A percentile compares a stretch with the other conserved stretches of the same genome.
Conservation (phyloP, 768 basidiomycete species). For the Suillus occidentalis region DNA sequence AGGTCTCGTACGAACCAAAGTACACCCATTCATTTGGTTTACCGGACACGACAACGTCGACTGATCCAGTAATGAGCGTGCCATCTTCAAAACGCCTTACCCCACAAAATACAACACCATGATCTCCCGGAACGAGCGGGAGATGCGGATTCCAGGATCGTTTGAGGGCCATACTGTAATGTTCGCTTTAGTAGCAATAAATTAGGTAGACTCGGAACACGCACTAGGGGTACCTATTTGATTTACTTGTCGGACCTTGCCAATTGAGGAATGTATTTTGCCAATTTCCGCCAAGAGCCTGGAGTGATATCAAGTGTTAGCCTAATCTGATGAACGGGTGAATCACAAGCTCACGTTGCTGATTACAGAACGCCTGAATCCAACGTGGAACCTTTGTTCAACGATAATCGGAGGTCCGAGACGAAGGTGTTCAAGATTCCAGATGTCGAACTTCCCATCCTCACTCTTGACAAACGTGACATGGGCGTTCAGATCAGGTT, state of each 20-base stretch:
- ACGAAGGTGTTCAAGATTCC: constrained; percentile 11
- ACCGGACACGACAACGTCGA: constrained; percentile 19
- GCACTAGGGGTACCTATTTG: constrained; percentile 1
- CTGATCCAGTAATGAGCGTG: constrained; percentile 7
- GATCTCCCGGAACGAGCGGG: constrained; percentile 13
- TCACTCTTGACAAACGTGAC: constrained; percentile 13
- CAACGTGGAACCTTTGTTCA: constrained; percentile 9
- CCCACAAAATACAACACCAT: constrained; percentile 17
- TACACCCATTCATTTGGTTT: constrained; percentile 10
- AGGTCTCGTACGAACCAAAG: constrained; percentile 14
- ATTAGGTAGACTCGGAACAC: background rate
- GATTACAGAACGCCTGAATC: constrained; percentile 20
- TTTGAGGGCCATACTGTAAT: constrained; percentile 13
- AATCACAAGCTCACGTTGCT: constrained; percentile 11
- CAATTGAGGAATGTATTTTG: constrained; percentile 5
- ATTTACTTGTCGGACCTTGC: constrained; percentile 1
- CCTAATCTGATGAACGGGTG: background rate
- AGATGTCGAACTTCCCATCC: constrained; percentile 14
- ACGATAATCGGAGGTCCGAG: constrained; percentile 13
- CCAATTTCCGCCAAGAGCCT: constrained; percentile 2
- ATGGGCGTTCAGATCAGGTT: constrained; percentile 1
- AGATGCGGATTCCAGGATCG: constrained; percentile 22
- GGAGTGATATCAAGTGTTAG: background rate
- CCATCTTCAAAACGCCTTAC: background rate
- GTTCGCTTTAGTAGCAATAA: background rate